Evolutionary conservation across 2,329 filamentous ascomycete species (phyloP).

Genomic region (Monilinia polystroma): DNA sequence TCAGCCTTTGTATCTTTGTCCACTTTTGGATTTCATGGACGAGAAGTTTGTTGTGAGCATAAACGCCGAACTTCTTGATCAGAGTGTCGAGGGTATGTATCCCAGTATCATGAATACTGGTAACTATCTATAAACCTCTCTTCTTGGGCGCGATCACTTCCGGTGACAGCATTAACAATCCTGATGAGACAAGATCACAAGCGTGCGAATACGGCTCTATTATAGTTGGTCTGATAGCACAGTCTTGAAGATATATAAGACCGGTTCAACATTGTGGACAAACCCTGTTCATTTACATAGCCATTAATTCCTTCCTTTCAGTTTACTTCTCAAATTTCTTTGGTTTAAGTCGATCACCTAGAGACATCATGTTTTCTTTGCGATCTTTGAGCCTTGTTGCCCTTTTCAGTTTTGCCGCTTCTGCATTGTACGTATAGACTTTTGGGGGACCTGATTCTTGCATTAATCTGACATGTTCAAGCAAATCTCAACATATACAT

Average conservation of each 20-base stretch:
- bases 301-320: slow-evolving; percentile 1
- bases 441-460: neutral
- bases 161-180: neutral
- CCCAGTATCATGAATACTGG: neutral
- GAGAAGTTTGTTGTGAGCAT: no score
- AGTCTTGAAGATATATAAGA: neutral
- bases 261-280: neutral
- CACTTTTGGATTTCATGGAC: no score
- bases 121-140: neutral
- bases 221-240: neutral
- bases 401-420: slow-evolving; percentile 14
- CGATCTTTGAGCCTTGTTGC: slow-evolving; percentile 12
- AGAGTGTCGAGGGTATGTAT: neutral
- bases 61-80: no score
- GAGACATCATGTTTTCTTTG: slow-evolving; percentile 4
- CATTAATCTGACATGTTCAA: neutral
- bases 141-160: neutral
- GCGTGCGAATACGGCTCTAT: neutral
- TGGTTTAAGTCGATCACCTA: neutral
- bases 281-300: neutral
- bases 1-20: no score
- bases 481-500: slow-evolving; percentile 2
- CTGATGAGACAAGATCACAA: neutral
- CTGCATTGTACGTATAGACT: slow-evolving; percentile 6
- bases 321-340: neutral